A percentile compares a stretch with the other conserved stretches of the same genome.
These are phyloP conservation scores for Butyriboletus appendiculatus DNA, from an alignment of 1,284 basidiomycete species.

Conservation along the genomic window DNA sequence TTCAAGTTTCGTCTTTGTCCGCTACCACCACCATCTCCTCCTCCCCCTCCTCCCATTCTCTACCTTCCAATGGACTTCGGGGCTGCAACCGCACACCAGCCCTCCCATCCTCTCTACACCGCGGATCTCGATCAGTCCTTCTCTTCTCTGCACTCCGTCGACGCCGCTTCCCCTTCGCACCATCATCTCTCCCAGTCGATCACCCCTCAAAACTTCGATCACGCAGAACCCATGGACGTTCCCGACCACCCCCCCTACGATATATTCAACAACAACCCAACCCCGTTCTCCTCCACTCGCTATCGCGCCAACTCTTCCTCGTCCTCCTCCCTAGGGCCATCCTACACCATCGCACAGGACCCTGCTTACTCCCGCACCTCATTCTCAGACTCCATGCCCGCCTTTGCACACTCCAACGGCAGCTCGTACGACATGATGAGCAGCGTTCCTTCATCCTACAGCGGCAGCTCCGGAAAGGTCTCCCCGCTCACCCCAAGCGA, in stretches of 20 bases:
- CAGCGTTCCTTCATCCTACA: slow-evolving; percentile 58
- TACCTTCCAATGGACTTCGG: slow-evolving; percentile 53
- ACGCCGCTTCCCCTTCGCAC: slow-evolving; percentile 36
- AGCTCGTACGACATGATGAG: slow-evolving; percentile 65
- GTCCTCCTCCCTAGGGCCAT: slow-evolving; percentile 58
- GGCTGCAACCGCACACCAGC: slow-evolving; percentile 34
- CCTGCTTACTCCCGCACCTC: slow-evolving; percentile 56
- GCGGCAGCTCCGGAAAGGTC: slow-evolving; percentile 63
- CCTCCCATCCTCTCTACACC: slow-evolving; percentile 49
- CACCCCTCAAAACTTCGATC: slow-evolving; percentile 41
- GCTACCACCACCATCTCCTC: slow-evolving; percentile 20
- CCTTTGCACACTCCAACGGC: slow-evolving; percentile 51
- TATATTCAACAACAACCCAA: slow-evolving; percentile 52
- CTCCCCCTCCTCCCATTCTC: slow-evolving; percentile 24
- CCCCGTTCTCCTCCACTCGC: slow-evolving; percentile 54
- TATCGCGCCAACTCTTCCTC: slow-evolving; percentile 70
- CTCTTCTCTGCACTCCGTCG: slow-evolving; percentile 38
- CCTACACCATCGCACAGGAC: slow-evolving; percentile 55
- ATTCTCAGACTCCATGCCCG: slow-evolving; percentile 57
- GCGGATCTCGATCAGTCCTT: slow-evolving; percentile 52
- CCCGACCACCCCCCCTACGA: slow-evolving; percentile 56
- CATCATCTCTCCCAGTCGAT: slow-evolving; percentile 37
- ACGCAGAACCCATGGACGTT: slow-evolving; percentile 46
- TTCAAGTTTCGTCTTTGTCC: slow-evolving; percentile 26
- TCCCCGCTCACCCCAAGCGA: slow-evolving; percentile 74